Evolutionary conservation across 164 flowering plant species (phyloP).

Genomic region (Tetrastigma voinierianum): DNA sequence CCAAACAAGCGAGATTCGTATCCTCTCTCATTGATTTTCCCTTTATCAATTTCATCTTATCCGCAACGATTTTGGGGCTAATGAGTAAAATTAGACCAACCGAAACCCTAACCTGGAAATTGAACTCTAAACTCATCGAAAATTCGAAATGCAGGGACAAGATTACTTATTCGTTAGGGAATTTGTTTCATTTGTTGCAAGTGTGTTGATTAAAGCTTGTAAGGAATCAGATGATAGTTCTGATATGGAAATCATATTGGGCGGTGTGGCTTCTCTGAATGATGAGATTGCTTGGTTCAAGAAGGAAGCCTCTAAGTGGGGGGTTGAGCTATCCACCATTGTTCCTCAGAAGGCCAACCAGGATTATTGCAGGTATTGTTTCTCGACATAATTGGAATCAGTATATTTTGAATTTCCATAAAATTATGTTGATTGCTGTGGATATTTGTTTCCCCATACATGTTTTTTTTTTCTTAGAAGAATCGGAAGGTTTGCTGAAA

Average conservation of each 20-base stretch:
- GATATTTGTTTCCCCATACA: too few species aligned
- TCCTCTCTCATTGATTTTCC: too few species aligned
- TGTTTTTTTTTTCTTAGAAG: too few species aligned
- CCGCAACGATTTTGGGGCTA: too few species aligned
- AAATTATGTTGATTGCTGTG: too few species aligned
- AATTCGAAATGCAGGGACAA: conserved; percentile 57
- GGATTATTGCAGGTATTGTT: conserved; percentile 65
- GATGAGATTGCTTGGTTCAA: conserved; percentile 92
- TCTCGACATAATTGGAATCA: not conserved
- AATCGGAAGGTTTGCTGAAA: too few species aligned
- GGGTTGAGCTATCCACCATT: conserved; percentile 34
- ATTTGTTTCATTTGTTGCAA: conserved; percentile 72
- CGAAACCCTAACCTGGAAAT: too few species aligned
- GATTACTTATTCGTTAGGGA: conserved; percentile 81
- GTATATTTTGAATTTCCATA: not conserved
- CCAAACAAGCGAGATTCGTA: too few species aligned
- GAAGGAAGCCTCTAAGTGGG: conserved; percentile 75
- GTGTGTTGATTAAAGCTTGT: conserved; percentile 66
- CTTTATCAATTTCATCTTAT: too few species aligned
- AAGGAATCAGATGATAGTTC: conserved; percentile 46
- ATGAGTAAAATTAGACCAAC: too few species aligned
- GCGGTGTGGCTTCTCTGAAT: conserved; percentile 65
- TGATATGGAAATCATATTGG: conserved; percentile 67
- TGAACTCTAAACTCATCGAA: not conserved
- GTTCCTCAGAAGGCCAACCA: conserved; percentile 54